Evolutionary conservation across 2,329 filamentous ascomycete genomes (phyloP).

Genomic region (Penicillium sp.): DNA sequence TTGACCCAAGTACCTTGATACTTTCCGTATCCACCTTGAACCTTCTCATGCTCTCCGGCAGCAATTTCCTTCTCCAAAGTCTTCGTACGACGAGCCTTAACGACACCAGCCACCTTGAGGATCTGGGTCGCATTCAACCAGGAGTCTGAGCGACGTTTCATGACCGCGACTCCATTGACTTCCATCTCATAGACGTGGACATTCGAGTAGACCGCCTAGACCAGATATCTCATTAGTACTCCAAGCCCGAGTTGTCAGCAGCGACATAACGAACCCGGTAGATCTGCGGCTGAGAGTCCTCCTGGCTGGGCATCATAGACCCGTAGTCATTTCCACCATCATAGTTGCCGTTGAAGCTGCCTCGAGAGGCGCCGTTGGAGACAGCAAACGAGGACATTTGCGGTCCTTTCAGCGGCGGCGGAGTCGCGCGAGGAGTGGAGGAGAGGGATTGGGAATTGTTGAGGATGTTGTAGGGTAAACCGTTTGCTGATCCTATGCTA

Average conservation of each 20-base stretch:
- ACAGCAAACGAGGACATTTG: slow-evolving; percentile 48
- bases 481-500: slow-evolving; percentile 41
- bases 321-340: slow-evolving; percentile 45
- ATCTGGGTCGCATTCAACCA: slow-evolving; percentile 99
- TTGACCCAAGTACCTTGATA: slow-evolving; percentile 99
- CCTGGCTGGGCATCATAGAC: slow-evolving; percentile 38
- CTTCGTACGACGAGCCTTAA: slow-evolving; percentile 97
- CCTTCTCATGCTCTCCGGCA: slow-evolving; percentile 95
- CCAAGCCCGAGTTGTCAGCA: background rate
- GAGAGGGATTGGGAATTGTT: slow-evolving; percentile 48
- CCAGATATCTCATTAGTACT: slow-evolving; percentile 15
- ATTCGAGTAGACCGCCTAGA: slow-evolving; percentile 84
- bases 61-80: slow-evolving; percentile 98
- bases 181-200: slow-evolving; percentile 99
- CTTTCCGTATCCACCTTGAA: slow-evolving; percentile 97
- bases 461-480: slow-evolving; percentile 41
- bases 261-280: slow-evolving; percentile 44
- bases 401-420: slow-evolving; percentile 44
- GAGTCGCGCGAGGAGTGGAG: slow-evolving; percentile 48
- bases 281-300: slow-evolving; percentile 49
- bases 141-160: slow-evolving; percentile 91
- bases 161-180: slow-evolving; percentile 87
- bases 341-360: slow-evolving; percentile 42
- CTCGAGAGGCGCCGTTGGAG: slow-evolving; percentile 39
- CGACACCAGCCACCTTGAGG: slow-evolving; percentile 93